Conservation (phyloP, 768 basidiomycete genomes). For the Mycena filopes region DNA sequence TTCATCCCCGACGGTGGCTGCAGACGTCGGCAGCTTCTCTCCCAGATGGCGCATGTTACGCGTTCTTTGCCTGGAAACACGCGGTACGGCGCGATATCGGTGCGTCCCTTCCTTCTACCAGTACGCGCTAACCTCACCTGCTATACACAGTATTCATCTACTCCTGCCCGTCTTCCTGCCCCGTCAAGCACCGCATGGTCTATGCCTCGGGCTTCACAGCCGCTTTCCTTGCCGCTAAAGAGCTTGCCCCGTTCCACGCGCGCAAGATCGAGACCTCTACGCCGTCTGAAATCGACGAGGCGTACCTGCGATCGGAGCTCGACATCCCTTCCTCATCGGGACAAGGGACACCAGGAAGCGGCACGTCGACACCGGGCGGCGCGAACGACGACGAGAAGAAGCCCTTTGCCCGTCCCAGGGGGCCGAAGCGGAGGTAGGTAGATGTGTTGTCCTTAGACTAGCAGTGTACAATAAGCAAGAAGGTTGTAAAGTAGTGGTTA, state of each 20-base stretch:
- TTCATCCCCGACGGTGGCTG: constrained; percentile 49
- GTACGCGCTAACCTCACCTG: background rate
- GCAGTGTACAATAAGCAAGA: too few relatives aligned
- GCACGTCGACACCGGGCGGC: constrained; percentile 26
- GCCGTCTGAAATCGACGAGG: constrained; percentile 75
- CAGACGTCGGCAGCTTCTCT: constrained; percentile 58
- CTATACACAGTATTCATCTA: constrained; percentile 85
- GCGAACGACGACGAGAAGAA: constrained; percentile 44
- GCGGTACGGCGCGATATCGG: constrained; percentile 66
- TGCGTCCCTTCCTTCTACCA: constrained; percentile 43
- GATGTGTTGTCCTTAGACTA: constrained; percentile 6
- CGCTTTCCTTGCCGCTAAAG: constrained; percentile 67
- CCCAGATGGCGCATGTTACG: constrained; percentile 72
- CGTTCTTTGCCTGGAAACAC: constrained; percentile 75
- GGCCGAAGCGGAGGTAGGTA: constrained; percentile 68
- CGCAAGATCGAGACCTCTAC: constrained; percentile 89
- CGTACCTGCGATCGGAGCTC: constrained; percentile 70
- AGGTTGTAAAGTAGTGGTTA: too few relatives aligned
- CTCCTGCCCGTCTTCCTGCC: constrained; percentile 84
- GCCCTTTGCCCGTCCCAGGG: constrained; percentile 76
- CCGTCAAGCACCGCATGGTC: constrained; percentile 88
- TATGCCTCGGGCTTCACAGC: constrained; percentile 79
- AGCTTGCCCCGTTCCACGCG: constrained; percentile 54
- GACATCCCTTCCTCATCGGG: constrained; percentile 42
- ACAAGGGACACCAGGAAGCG: constrained; percentile 26